phyloP scores from a whole-genome alignment of 257 asterid species.

The Solanum peruvianum region DNA sequence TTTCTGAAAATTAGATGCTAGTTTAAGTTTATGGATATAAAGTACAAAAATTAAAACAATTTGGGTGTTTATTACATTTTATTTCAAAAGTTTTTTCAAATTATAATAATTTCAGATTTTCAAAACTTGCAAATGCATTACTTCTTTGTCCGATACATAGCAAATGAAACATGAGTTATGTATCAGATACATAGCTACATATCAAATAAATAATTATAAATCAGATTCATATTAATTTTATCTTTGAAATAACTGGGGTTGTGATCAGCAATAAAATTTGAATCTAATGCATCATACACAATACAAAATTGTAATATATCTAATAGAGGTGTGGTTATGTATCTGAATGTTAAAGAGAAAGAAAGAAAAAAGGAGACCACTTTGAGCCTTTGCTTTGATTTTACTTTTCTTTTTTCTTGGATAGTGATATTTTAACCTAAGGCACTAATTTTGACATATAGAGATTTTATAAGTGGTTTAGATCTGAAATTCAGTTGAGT shows the following conservation, averaged over 20 bases:
- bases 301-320: not conserved
- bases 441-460: not conserved
- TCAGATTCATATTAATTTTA: not conserved
- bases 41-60: no score
- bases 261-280: not conserved
- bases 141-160: not conserved
- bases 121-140: not conserved
- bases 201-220: no score
- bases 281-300: not conserved
- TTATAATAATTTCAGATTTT: no score
- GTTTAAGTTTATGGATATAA: not conserved
- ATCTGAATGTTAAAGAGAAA: not conserved
- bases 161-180: not conserved
- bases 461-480: not conserved
- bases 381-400: not conserved
- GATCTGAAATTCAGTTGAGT: not conserved
- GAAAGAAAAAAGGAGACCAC: not conserved
- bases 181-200: not conserved
- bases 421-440: not conserved
- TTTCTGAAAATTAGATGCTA: not conserved
- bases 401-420: not conserved
- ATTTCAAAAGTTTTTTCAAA: not conserved
- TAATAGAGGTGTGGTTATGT: not conserved
- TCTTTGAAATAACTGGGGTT: no score
- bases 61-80: no score